These are phyloP conservation scores for Kwoniella sp. DNA, from an alignment of 768 basidiomycete species.

Conservation along the genomic window DNA sequence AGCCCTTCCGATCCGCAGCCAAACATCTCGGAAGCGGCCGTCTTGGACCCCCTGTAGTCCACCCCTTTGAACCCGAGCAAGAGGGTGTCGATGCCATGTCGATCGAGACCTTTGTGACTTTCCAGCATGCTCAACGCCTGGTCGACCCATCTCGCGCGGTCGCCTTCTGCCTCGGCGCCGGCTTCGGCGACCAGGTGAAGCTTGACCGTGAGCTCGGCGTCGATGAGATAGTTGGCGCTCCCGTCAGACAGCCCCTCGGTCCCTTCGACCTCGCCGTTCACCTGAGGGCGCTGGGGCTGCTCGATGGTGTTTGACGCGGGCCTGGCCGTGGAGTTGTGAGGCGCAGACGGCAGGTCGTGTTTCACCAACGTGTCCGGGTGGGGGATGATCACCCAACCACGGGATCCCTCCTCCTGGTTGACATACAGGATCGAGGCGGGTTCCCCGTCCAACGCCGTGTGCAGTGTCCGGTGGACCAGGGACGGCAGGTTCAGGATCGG, in stretches of 20 bases:
- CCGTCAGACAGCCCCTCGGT: not conserved
- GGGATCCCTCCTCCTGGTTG: not conserved
- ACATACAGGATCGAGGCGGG: conserved; percentile 11
- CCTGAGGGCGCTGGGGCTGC: not conserved
- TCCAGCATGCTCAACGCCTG: conserved; percentile 17
- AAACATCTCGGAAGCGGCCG: conserved; percentile 29
- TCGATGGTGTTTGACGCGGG: not conserved
- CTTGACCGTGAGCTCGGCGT: conserved; percentile 37
- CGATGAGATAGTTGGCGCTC: conserved; percentile 4
- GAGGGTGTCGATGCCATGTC: conserved; percentile 32
- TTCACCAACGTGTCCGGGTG: conserved; percentile 33
- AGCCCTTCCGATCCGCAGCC: conserved; percentile 32
- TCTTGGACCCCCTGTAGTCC: conserved; percentile 43
- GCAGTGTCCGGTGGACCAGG: conserved; percentile 43
- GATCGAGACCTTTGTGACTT: conserved; percentile 21
- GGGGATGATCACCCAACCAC: conserved; percentile 22
- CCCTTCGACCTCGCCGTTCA: conserved; percentile 1
- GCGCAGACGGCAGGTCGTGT: conserved; percentile 28
- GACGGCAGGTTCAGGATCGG: conserved; percentile 37
- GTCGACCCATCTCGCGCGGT: conserved; percentile 14
- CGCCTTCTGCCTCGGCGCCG: not conserved
- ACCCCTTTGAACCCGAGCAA: conserved; percentile 46
- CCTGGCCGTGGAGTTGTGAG: not conserved
- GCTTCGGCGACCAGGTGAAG: conserved; percentile 25
- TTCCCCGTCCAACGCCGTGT: conserved; percentile 36